Base-by-base conservation (phyloP, 169 alveolate species). In the Plasmodium vivax region DNA sequence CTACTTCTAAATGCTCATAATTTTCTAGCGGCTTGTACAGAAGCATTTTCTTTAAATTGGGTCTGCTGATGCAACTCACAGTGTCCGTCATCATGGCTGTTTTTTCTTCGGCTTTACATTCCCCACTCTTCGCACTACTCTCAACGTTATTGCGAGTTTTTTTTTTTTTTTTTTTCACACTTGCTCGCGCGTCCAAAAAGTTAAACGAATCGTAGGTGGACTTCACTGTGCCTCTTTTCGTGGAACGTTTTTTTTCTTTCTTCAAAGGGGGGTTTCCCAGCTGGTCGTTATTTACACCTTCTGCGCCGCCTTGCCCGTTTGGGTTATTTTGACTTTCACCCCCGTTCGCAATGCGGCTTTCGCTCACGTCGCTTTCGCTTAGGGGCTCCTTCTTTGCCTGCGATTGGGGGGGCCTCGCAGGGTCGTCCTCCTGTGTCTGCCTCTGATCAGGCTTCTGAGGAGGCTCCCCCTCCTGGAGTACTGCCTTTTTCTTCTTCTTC, bases 31-130 rank as follows among this genome's bases (percentile, higher is more conserved):
- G 94, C 73, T 58, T 88, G 82, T 88, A 88, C 51, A 80, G 23
- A 88, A 71, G 71, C 94, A 88, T 88, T 23, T 30, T 88, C 43
- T 88, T 88, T 88, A 88, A 88, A 88, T 88, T 85, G 12, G 94
- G 94, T 19, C 94, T 88, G 58, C 47, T 80, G 51, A 88, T 88
- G 41, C 36, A 88, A 80, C 30, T 88, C 68, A 88, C 34, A 43
- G 85, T 83, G 68, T 54, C 45, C 45, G 45, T 23, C n/a, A 5
- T 32, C 8, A 36, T 80, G 34, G 32, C 90, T 3, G 43, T 38
- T 41, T 41, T 62, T 6, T 88, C 90, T 58, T 38, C 83, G 4
- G 47, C 19, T 36, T 62, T 80, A 5, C 51, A 68, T 34, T 41
- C 62, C 72, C 1, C 54, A 27, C 23, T 84, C 19, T 84, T 68